These are phyloP conservation scores for Biscogniauxia marginata DNA, from an alignment of 2,329 filamentous ascomycete genomes.

Conservation along the genomic window DNA sequence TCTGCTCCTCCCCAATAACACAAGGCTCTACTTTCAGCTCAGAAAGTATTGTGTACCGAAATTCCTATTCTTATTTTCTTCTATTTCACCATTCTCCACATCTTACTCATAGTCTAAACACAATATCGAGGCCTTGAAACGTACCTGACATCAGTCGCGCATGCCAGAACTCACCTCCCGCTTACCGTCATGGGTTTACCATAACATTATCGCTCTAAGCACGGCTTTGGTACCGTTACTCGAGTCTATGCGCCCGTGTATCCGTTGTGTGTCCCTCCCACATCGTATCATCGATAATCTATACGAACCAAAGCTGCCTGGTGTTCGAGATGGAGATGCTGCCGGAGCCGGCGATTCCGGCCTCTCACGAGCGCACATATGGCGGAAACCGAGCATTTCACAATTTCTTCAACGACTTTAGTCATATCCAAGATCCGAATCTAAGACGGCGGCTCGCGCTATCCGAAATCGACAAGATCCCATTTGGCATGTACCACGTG, in stretches of 20 bases:
- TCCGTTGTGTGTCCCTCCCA: neutral
- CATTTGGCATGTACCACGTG: constrained; percentile 74
- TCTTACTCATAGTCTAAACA: neutral
- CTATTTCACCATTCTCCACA: neutral
- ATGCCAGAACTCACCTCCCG: neutral
- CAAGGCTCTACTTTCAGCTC: neutral
- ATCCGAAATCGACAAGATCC: constrained; percentile 76
- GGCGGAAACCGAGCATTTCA: constrained; percentile 70
- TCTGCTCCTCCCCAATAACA: neutral
- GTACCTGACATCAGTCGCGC: neutral
- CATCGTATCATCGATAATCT: neutral
- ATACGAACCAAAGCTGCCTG: neutral
- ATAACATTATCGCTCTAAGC: neutral
- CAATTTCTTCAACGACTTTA: constrained; percentile 71
- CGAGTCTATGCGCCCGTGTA: neutral
- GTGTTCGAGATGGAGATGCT: constrained; percentile 36
- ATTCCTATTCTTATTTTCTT: neutral
- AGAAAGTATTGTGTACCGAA: neutral
- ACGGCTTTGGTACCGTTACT: neutral
- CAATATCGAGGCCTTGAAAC: neutral
- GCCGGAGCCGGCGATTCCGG: constrained; percentile 40
- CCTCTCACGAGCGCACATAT: constrained; percentile 42
- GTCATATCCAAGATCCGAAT: constrained; percentile 68
- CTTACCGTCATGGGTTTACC: neutral
- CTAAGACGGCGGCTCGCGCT: constrained; percentile 72